Conservation (phyloP, 352 stramenopile species). For the Pelagophyceae sp. region DNA sequence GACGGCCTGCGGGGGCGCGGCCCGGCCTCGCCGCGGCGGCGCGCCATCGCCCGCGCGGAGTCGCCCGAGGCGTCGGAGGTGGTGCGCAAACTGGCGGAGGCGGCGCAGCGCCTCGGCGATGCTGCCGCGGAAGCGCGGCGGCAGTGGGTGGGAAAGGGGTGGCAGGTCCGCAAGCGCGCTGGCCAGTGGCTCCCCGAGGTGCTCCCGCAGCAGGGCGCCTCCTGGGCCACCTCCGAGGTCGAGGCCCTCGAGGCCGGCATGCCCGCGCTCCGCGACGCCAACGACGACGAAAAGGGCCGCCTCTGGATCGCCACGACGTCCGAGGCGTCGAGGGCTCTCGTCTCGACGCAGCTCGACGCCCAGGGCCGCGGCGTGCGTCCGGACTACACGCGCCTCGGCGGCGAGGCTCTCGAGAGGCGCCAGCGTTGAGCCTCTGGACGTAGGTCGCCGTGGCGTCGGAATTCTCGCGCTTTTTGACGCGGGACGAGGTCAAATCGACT, state of each 20-base stretch:
- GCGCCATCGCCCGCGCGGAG: too few species aligned
- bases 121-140: too few species aligned
- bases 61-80: too few species aligned
- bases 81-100: conserved; percentile 19
- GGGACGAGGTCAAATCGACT: not conserved
- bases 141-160: not conserved
- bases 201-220: not conserved
- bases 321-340: not conserved
- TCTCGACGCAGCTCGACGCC: not conserved
- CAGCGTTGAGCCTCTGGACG: too few species aligned
- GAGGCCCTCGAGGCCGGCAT: not conserved
- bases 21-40: too few species aligned
- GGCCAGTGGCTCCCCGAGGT: conserved; percentile 1
- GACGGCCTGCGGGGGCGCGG: too few species aligned
- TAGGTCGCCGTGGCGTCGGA: not conserved
- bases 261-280: not conserved
- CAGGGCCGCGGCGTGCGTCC: not conserved
- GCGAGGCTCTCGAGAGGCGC: too few species aligned
- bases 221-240: not conserved
- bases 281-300: not conserved
- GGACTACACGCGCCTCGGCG: not conserved
- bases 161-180: conserved; percentile 5
- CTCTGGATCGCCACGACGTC: not conserved
- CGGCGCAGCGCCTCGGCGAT: too few species aligned
- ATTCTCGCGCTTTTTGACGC: not conserved